Evolutionary conservation across 345 rosid species (phyloP).

Genomic region (Kandelia obovata): DNA sequence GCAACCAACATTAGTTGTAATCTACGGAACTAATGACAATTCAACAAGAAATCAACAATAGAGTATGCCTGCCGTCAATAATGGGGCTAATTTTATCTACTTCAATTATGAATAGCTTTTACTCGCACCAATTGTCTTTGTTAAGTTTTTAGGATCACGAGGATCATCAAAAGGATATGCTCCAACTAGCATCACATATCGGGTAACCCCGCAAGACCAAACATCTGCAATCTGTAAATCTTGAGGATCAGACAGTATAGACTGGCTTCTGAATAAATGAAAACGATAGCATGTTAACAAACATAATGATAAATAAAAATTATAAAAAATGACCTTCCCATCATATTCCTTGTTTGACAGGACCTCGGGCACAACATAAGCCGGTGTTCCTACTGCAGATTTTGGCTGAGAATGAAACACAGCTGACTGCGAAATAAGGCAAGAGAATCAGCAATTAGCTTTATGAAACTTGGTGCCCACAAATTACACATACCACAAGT

Average conservation of each 20-base stretch:
- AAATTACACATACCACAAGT: background rate
- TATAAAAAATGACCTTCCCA: no score
- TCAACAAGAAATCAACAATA: background rate
- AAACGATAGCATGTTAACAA: background rate
- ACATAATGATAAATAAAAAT: background rate
- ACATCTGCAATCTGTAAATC: slow-evolving; percentile 4
- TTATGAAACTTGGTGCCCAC: background rate
- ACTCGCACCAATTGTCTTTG: slow-evolving; percentile 1
- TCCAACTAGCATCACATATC: background rate
- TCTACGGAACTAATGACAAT: background rate
- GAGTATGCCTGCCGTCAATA: background rate
- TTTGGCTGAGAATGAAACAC: no score
- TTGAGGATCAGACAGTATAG: slow-evolving; percentile 6
- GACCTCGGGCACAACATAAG: no score
- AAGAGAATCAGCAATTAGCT: background rate
- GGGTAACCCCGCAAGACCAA: background rate
- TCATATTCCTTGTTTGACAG: no score
- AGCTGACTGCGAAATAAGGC: background rate
- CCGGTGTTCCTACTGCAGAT: no score
- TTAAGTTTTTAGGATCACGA: background rate
- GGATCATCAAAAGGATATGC: slow-evolving; percentile 7
- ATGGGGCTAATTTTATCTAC: background rate
- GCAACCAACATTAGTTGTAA: background rate
- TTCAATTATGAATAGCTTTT: background rate
- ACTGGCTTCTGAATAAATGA: background rate